A percentile compares a stretch with the other conserved stretches of the same genome.
Conservation (phyloP, 192 early-diverging fungal species). For the Podila clonocystis region DNA sequence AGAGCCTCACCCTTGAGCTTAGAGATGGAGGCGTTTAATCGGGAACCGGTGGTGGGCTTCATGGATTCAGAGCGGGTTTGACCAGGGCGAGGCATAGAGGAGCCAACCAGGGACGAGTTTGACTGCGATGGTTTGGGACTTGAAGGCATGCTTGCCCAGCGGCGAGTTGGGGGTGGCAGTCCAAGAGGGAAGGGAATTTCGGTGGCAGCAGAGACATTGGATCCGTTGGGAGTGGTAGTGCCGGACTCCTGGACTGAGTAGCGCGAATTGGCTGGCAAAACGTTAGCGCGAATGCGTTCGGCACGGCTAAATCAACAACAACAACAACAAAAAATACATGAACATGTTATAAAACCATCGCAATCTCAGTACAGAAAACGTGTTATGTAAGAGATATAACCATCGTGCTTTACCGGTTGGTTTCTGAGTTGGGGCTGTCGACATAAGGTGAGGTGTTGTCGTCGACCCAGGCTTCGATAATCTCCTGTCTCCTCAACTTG, state of each 20-base stretch:
- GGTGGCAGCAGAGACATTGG: constrained; percentile 33
- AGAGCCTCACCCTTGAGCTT: constrained; percentile 52
- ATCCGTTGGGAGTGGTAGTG: constrained; percentile 28
- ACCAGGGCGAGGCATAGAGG: constrained; percentile 29
- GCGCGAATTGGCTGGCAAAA: constrained; percentile 23
- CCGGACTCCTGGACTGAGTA: constrained; percentile 18
- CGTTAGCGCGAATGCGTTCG: constrained; percentile 47
- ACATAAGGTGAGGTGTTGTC: constrained; percentile 48
- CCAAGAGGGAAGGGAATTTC: constrained; percentile 50
- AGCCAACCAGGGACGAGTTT: constrained; percentile 17
- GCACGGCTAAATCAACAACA: constrained; percentile 13
- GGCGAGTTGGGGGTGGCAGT: constrained; percentile 37
- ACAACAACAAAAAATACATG: too few relatives aligned
- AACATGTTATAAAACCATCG: neutral
- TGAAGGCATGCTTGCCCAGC: constrained; percentile 24
- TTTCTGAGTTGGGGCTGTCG: constrained; percentile 38
- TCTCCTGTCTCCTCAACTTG: constrained; percentile 53
- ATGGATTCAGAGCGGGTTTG: constrained; percentile 20
- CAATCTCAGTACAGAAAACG: too few relatives aligned
- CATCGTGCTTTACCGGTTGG: constrained; percentile 21
- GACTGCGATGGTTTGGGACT: constrained; percentile 16
- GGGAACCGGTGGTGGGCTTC: constrained; percentile 7
- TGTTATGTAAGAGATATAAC: neutral
- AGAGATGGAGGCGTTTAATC: constrained; percentile 54
- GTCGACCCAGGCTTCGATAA: constrained; percentile 51